phyloP scores from a whole-genome alignment of 2,329 filamentous ascomycete genomes.

The Huntiella bhutanensis region DNA sequence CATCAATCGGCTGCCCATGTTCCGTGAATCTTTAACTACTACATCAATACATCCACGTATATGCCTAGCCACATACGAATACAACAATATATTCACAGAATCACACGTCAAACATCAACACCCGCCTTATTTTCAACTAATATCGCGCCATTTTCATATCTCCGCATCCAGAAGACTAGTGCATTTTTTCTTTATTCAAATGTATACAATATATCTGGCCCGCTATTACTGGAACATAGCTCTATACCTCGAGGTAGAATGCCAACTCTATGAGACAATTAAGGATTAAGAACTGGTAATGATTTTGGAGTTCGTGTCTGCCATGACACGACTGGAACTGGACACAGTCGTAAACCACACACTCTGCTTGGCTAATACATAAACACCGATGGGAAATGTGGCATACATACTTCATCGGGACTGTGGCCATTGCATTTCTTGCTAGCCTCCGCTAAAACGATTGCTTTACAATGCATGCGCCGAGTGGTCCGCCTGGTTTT shows the following conservation, averaged over 20 bases:
- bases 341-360: no score
- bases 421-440: background rate
- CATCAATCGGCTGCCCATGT: no score
- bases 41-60: no score
- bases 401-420: background rate
- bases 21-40: no score
- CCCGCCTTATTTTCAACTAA: no score
- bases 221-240: background rate
- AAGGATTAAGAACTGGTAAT: background rate
- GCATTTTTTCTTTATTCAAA: no score
- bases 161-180: no score
- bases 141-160: no score
- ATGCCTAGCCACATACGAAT: no score
- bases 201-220: background rate
- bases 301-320: background rate
- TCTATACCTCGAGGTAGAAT: background rate
- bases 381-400: background rate
- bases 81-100: no score
- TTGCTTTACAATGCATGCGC: constrained; percentile 14
- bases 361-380: background rate
- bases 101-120: no score
- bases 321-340: no score
- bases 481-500: constrained; percentile 47
- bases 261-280: background rate
- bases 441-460: background rate